A percentile compares a stretch with the other conserved stretches of the same genome.
These are phyloP conservation scores for Botrytis cinerea DNA, from an alignment of 2,329 filamentous ascomycete species.

Conservation along the genomic window DNA sequence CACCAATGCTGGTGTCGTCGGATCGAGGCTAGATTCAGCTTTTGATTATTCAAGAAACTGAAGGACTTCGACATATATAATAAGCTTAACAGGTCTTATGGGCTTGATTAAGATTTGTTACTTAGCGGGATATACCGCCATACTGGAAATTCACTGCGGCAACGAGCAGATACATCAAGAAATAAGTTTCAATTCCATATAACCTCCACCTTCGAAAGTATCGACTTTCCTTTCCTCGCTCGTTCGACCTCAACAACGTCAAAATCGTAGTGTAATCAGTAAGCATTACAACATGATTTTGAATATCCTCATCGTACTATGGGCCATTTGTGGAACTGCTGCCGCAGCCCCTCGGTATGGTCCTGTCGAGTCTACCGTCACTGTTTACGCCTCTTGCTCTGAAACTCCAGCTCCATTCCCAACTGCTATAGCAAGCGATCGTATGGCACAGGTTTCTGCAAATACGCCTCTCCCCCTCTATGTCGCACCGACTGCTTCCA, in stretches of 20 bases:
- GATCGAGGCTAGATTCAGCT: neutral
- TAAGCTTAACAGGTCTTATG: neutral
- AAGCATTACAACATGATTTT: neutral
- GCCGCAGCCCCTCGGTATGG: neutral
- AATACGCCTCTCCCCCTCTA: neutral
- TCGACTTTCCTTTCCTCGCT: neutral
- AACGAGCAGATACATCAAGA: neutral
- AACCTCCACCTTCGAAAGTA: neutral
- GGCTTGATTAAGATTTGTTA: neutral
- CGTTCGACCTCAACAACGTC: neutral
- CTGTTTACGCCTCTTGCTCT: neutral
- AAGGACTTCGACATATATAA: neutral
- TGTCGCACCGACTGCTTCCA: neutral
- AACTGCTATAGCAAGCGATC: neutral
- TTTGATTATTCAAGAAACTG: neutral
- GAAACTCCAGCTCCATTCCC: neutral
- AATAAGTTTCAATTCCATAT: no score
- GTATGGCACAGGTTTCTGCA: neutral
- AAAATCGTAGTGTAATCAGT: neutral
- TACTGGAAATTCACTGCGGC: neutral
- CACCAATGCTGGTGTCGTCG: neutral
- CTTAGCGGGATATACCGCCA: neutral
- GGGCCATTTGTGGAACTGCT: neutral
- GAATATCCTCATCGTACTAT: neutral
- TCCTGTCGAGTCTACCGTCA: neutral